phyloP scores from a whole-genome alignment of 192 early-diverging fungal genomes.

The Gorgonomyces haynaldii region DNA sequence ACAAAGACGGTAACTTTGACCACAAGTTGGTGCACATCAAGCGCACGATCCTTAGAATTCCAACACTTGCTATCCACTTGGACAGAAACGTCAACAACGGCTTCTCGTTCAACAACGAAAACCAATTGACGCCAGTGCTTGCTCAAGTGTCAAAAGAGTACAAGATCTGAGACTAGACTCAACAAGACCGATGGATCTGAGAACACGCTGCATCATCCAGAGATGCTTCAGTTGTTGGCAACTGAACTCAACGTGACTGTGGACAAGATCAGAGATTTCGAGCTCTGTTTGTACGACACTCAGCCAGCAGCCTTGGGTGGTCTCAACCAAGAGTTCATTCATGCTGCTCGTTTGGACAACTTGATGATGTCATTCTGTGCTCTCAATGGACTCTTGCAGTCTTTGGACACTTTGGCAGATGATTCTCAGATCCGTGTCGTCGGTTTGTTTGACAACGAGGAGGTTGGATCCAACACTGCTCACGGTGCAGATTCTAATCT shows the following conservation, averaged over 20 bases:
- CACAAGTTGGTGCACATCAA: slow-evolving; percentile 70
- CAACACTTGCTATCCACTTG: slow-evolving; percentile 93
- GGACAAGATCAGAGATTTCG: slow-evolving; percentile 83
- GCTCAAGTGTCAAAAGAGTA: slow-evolving; percentile 9
- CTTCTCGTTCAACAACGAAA: slow-evolving; percentile 94
- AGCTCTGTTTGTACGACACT: slow-evolving; percentile 93
- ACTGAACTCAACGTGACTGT: slow-evolving; percentile 55
- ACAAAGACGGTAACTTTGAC: slow-evolving; percentile 53
- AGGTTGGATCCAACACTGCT: slow-evolving; percentile 84
- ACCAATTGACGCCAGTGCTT: slow-evolving; percentile 81
- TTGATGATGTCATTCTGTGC: slow-evolving; percentile 92
- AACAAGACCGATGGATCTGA: slow-evolving; percentile 10
- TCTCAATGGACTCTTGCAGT: slow-evolving; percentile 33
- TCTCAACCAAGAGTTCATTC: slow-evolving; percentile 83
- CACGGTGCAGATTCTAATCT: slow-evolving; percentile 91
- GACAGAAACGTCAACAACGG: slow-evolving; percentile 65
- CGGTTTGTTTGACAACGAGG: slow-evolving; percentile 96
- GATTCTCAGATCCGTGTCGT: slow-evolving; percentile 74
- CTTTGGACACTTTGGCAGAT: slow-evolving; percentile 25
- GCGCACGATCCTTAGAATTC: slow-evolving; percentile 85
- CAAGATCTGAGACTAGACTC: slow-evolving; percentile 25
- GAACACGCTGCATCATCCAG: slow-evolving; percentile 64
- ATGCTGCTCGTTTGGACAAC: slow-evolving; percentile 90
- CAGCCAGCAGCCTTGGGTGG: slow-evolving; percentile 86
- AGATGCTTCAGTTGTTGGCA: slow-evolving; percentile 66